Evolutionary conservation across 2,329 filamentous ascomycete species (phyloP).

Genomic region (Diaporthe aspalathi): DNA sequence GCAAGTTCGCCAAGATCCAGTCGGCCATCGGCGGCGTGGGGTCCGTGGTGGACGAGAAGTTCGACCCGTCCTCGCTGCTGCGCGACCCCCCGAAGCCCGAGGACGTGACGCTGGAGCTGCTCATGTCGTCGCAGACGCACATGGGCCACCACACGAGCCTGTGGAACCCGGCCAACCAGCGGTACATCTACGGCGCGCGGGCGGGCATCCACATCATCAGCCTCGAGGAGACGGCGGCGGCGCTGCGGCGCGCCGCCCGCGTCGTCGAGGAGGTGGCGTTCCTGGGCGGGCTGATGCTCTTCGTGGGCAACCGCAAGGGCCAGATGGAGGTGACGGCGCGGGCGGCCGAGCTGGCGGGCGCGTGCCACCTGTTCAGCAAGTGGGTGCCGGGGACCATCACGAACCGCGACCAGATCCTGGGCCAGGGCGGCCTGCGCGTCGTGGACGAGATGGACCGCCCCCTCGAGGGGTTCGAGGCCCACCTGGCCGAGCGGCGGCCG

Average conservation of each 20-base stretch:
- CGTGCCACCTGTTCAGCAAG: conserved; percentile 89
- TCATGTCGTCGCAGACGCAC: conserved; percentile 88
- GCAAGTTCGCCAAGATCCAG: conserved; percentile 56
- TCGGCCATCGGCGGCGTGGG: conserved; percentile 61
- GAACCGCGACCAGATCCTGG: conserved; percentile 91
- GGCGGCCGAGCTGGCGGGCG: conserved; percentile 81
- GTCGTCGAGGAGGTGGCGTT: conserved; percentile 89
- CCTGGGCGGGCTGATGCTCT: conserved; percentile 85
- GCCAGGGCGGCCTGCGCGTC: conserved; percentile 75
- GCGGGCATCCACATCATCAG: conserved; percentile 93
- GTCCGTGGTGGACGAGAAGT: conserved; percentile 63
- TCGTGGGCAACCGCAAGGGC: conserved; percentile 86
- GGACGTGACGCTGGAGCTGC: conserved; percentile 89
- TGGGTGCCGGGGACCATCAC: conserved; percentile 95
- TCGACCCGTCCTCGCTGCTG: conserved; percentile 75
- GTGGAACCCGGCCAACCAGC: conserved; percentile 94
- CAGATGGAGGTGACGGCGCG: conserved; percentile 84
- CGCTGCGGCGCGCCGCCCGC: conserved; percentile 92
- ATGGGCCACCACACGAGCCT: conserved; percentile 90
- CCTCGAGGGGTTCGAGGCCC: conserved; percentile 71
- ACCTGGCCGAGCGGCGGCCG: conserved; percentile 71
- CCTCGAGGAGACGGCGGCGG: conserved; percentile 86
- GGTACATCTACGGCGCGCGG: conserved; percentile 92
- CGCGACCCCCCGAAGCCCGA: conserved; percentile 78
- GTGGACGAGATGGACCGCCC: conserved; percentile 79